These are phyloP conservation scores for Talaromyces sp. DNA, from an alignment of 2,329 filamentous ascomycete species.

Conservation along the genomic window DNA sequence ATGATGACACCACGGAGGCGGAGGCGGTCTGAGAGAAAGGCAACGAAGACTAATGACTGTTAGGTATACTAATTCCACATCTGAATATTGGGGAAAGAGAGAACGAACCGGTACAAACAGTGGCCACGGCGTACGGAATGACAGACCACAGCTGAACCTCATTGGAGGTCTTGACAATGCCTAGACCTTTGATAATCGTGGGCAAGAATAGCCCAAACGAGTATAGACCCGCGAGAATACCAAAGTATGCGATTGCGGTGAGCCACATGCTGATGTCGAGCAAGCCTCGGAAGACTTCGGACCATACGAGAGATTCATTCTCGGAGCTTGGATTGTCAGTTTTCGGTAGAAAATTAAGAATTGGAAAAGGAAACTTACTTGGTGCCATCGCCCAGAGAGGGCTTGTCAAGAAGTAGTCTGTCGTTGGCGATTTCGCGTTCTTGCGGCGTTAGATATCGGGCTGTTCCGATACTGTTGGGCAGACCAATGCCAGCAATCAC, in stretches of 20 bases:
- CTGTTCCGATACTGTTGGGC: conserved; percentile 51
- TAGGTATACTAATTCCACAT: conserved; percentile 4
- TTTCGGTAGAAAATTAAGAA: background rate
- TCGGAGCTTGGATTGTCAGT: conserved; percentile 13
- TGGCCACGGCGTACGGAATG: conserved; percentile 58
- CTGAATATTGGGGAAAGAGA: conserved; percentile 1
- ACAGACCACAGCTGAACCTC: conserved; percentile 59
- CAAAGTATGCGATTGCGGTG: conserved; percentile 56
- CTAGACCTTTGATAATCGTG: conserved; percentile 56
- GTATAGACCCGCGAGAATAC: conserved; percentile 53
- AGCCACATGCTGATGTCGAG: conserved; percentile 59
- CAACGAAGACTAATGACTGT: conserved; percentile 21
- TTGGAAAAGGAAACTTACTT: conserved; percentile 15
- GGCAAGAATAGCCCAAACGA: conserved; percentile 62
- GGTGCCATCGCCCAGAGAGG: conserved; percentile 14
- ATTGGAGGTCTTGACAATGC: conserved; percentile 50
- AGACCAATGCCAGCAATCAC: conserved; percentile 48
- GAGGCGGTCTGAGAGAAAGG: conserved; percentile 56
- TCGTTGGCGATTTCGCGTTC: conserved; percentile 47
- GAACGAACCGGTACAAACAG: conserved; percentile 46
- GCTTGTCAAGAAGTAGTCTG: conserved; percentile 38
- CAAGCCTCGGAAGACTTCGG: conserved; percentile 57
- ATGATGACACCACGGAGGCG: conserved; percentile 56
- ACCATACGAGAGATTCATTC: conserved; percentile 52
- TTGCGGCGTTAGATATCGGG: conserved; percentile 48